A percentile compares a stretch with the other conserved stretches of the same genome.
phyloP scores from a whole-genome alignment of 164 flowering plant species.

The Echeveria elegans region DNA sequence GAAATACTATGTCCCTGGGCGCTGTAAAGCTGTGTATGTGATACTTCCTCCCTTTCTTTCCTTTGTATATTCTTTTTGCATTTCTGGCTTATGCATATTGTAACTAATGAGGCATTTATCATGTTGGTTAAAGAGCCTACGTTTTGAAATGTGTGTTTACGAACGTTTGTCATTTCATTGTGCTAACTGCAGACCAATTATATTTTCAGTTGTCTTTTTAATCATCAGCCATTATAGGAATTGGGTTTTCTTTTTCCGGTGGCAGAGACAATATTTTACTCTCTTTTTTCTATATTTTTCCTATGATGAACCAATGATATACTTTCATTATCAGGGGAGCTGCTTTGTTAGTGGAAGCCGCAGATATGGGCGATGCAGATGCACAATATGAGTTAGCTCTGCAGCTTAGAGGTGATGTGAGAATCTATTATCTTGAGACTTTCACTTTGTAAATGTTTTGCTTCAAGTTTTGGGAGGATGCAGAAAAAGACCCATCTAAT shows the following conservation, averaged over 20 bases:
- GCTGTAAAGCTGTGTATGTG: conserved; percentile 72
- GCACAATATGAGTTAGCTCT: conserved; percentile 85
- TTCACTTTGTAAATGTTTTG: neutral
- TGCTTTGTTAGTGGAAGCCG: conserved; percentile 94
- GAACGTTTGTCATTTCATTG: too few species aligned
- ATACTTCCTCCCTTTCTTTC: neutral
- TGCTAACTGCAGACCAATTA: too few species aligned
- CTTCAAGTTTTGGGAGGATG: neutral
- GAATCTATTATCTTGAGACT: conserved; percentile 8
- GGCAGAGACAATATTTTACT: too few species aligned
- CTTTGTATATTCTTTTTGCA: neutral
- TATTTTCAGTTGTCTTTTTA: too few species aligned
- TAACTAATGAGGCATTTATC: neutral
- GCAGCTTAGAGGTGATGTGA: conserved; percentile 72
- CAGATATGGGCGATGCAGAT: conserved; percentile 88
- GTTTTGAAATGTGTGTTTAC: neutral
- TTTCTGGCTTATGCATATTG: neutral
- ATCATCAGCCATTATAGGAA: too few species aligned
- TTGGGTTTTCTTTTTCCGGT: too few species aligned
- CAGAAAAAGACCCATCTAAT: neutral
- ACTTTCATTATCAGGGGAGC: conserved; percentile 51
- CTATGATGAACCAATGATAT: neutral
- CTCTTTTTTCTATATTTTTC: too few species aligned
- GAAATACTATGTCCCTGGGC: conserved; percentile 83
- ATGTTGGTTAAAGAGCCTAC: neutral